Conservation (phyloP, 306 rosid genomes). For the Sesbania bispinosa region DNA sequence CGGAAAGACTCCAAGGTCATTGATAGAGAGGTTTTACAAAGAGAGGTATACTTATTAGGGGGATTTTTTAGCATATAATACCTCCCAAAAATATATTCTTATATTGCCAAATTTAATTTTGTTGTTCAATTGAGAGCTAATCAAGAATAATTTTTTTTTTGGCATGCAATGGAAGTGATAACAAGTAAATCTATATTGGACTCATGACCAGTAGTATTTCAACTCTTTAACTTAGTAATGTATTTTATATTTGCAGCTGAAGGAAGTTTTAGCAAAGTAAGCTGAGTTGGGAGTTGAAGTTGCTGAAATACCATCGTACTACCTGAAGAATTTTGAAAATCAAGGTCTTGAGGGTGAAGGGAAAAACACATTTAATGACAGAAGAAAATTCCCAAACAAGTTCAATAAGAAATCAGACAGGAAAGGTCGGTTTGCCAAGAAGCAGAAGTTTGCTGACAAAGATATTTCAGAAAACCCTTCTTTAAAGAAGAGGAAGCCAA, state of each 20-base stretch:
- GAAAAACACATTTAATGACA: no score
- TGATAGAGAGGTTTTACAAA: constrained; percentile 54
- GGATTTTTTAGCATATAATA: background rate
- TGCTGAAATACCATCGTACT: no score
- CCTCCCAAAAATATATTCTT: background rate
- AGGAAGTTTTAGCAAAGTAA: constrained; percentile 84
- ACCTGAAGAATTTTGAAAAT: no score
- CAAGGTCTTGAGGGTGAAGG: no score
- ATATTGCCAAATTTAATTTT: constrained; percentile 1
- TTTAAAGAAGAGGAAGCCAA: no score
- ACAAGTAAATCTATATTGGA: background rate
- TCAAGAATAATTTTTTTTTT: background rate
- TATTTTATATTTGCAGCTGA: constrained; percentile 59
- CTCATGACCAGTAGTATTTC: background rate
- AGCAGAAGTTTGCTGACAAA: no score
- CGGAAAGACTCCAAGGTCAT: constrained; percentile 23
- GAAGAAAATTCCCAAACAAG: no score
- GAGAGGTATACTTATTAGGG: constrained; percentile 45
- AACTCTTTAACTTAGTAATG: background rate
- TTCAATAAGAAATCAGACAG: no score
- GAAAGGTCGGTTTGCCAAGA: no score
- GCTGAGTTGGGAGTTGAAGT: no score
- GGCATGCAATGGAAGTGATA: background rate
- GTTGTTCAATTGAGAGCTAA: constrained; percentile 17
- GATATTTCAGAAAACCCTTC: no score